Percentiles rank a stretch among this genome's conserved stretches.
These are phyloP conservation scores for Eucalyptus regnans DNA, from an alignment of 345 rosid genomes.

Conservation along the genomic window DNA sequence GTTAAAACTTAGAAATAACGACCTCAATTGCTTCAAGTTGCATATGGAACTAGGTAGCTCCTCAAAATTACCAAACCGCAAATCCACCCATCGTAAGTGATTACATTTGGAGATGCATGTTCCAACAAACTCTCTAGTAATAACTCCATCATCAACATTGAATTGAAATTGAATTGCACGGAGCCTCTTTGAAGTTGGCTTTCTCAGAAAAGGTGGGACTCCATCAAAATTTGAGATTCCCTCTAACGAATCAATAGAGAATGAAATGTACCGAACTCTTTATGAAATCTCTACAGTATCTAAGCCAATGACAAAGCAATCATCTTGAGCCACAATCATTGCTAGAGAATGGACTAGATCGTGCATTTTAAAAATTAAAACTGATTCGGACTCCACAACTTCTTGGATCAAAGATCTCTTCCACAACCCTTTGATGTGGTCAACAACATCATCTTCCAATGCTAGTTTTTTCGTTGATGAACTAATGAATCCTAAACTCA, in stretches of 20 bases:
- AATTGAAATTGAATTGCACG: rapidly evolving
- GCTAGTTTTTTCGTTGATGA: rapidly evolving
- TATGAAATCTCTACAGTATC: rapidly evolving
- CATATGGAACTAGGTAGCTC: not conserved
- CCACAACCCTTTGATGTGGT: not conserved
- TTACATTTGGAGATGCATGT: not conserved
- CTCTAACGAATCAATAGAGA: rapidly evolving
- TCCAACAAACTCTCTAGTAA: not conserved
- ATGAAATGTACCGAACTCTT: rapidly evolving
- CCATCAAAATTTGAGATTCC: not conserved
- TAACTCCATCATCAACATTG: rapidly evolving
- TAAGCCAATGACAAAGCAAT: rapidly evolving
- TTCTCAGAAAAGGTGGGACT: not conserved
- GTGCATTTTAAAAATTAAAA: not conserved
- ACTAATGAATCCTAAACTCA: not conserved
- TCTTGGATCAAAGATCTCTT: not conserved
- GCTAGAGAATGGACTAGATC: not conserved
- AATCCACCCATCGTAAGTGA: rapidly evolving
- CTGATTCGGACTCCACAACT: rapidly evolving
- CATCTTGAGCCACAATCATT: not conserved
- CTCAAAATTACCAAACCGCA: rapidly evolving
- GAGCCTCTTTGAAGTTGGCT: not conserved
- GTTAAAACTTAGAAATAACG: rapidly evolving
- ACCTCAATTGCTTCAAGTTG: not conserved
- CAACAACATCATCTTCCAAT: not conserved